Base-by-base conservation (phyloP, 2,329 filamentous ascomycete genomes). In the Neoascochyta sp. region DNA sequence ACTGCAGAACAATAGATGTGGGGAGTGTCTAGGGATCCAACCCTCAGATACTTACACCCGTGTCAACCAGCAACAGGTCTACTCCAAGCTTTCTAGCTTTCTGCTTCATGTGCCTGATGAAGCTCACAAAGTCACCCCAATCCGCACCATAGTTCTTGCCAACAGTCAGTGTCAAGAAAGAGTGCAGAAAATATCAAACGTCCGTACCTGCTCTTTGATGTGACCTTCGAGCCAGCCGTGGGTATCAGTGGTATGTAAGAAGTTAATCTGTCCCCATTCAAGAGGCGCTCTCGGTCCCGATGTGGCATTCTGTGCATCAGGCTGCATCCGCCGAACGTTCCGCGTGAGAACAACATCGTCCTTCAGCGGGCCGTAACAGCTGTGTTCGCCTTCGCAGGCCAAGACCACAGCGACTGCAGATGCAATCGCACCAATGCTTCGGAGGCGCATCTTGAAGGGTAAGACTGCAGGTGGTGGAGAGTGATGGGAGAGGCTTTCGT, bases 41-140 rank as follows among this genome's bases (percentile, higher is more conserved):
- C n/a, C n/a, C n/a, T n/a, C 2, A 13, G 16, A n/a, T n/a, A 46
- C 57, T 31, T 46, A 64, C 58, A 22, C 76, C 77, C 23, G 76
- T 80, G 47, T 82, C 78, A 27, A 81, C 58, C 9, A 81, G 54
- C 27, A 81, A 62, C 34, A 81, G 48, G 43, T 82, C 78, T 5
- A 80, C 77, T 7, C 71, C 70, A 41, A 78, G 63, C 9, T 69
- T 64, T 12, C 64, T 62, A 4, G 78, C 78, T 45, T 73, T 76
- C 32, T 72, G 60, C 55, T 75, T 76, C 74, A 81, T 79, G 39
- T 71, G 71, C 27, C 67, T 69, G 9, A 72, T 68, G 48, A 81
- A 81, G 32, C 73, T 73, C 22, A 76, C 75, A 54, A 74, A 80
- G 52, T 82, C 78, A 14, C 78, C 78, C 75, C 77, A 81, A 49